Evolutionary conservation across 1,284 basidiomycete species (phyloP), one percentile per base, ranked within the genome.

Genomic region (Mycena sp.): DNA sequence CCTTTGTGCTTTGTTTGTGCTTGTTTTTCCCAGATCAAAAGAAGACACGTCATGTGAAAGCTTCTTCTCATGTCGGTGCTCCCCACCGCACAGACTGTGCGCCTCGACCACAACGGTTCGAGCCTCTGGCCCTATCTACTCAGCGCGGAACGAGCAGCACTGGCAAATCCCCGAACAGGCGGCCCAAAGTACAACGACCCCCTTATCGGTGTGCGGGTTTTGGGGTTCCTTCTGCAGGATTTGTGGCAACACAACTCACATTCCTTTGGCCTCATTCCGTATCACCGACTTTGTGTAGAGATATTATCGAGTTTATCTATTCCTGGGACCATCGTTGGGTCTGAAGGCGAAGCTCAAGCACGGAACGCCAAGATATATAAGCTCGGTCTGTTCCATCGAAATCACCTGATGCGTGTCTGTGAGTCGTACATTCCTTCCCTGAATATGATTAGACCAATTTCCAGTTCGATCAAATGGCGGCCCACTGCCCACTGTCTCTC

Each of bases 201-300:
- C 11, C 59, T 71, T 46, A 63, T 71, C 46, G 70, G 65, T 28
- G 50, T 65, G 17, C 68, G 68, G 35, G 51, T 69, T 28, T 30
- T 70, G 30, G 69, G 69, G 21, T 69, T 68, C 53, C 58, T 69
- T 23, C 23, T 71, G 14, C 54, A 38, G 40, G 69, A 71, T 50
- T 49, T 68, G 14, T 64, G 64, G 61, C 32, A 55, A 29, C 62
- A 64, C 45, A 28, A 44, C 12, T 29, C 29, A 16, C 44, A 57
- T 40, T 60, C 55, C 21, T 60, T 69, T 46, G 68, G 68, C 11
- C 25, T 48, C 25, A 59, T 41, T 43, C 67, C 67, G 25, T 69
- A 65, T 45, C n/a, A 66, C 14, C 4, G 32, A 25, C 41, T 63
- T 46, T 30, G 50, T 29, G 17, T 26, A 5, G 19, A 63, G 57